phyloP scores from a whole-genome alignment of 2,329 filamentous ascomycete species.

The Spiromastix sp. region DNA sequence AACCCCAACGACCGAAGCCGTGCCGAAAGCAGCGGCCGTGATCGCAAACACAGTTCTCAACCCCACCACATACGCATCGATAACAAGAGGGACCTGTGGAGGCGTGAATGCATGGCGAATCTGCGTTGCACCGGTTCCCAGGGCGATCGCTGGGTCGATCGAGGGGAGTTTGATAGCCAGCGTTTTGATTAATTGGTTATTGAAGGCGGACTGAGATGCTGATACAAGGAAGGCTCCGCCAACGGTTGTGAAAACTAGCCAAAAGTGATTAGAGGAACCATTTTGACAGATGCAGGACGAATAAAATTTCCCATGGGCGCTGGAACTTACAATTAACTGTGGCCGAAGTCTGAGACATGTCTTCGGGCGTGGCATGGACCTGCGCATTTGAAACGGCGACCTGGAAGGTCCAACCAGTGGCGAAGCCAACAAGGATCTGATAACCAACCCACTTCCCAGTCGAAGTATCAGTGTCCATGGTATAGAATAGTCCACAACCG shows the following conservation, averaged over 20 bases:
- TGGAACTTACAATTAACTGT: constrained; percentile 16
- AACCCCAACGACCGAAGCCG: too few relatives aligned
- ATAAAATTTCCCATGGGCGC: constrained; percentile 3
- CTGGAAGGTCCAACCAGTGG: constrained; percentile 16
- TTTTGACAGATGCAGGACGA: too few relatives aligned
- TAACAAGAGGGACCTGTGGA: constrained; percentile 43
- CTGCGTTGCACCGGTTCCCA: constrained; percentile 45
- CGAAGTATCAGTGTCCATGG: constrained; percentile 8
- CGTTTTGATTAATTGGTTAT: constrained; percentile 8
- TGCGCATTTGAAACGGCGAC: constrained; percentile 16
- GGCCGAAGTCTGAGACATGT: constrained; percentile 15
- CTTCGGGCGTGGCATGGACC: constrained; percentile 12
- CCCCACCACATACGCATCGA: constrained; percentile 43
- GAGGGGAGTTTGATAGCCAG: constrained; percentile 22
- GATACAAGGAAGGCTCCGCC: constrained; percentile 14
- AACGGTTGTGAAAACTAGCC: constrained; percentile 10
- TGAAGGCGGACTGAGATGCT: constrained; percentile 14
- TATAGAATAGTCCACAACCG: constrained; percentile 9
- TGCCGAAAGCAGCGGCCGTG: too few relatives aligned
- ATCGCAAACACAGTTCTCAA: constrained; percentile 10
- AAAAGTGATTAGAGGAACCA: constrained; percentile 1
- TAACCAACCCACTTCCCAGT: constrained; percentile 13
- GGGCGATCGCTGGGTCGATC: constrained; percentile 32
- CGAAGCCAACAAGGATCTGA: constrained; percentile 16
- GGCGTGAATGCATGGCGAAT: constrained; percentile 44